Evolutionary conservation across 805 yeast species (phyloP).

Genomic region (Kodamaea sagamina): DNA sequence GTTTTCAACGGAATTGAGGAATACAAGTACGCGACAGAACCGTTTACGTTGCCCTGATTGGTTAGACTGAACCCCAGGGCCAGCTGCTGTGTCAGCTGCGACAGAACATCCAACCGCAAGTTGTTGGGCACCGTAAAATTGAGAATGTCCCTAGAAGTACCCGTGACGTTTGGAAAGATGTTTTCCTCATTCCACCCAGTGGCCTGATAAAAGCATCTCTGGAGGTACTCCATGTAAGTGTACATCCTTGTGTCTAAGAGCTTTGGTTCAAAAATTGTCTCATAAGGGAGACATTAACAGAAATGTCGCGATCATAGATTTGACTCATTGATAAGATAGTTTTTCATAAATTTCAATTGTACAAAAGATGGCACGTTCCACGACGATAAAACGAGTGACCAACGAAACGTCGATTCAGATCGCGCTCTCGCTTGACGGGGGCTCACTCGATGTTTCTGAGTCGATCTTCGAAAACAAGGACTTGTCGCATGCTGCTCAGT

Average conservation of each 20-base stretch:
- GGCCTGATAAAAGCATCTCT: constrained; percentile 64
- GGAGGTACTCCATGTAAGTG: constrained; percentile 84
- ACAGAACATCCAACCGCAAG: constrained; percentile 62
- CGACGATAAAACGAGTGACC: constrained; percentile 67
- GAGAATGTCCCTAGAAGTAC: constrained; percentile 68
- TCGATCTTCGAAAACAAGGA: constrained; percentile 50
- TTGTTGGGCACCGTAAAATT: constrained; percentile 76
- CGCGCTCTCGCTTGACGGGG: constrained; percentile 83
- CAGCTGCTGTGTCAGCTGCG: constrained; percentile 66
- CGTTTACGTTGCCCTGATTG: constrained; percentile 65
- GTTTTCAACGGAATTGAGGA: constrained; percentile 62
- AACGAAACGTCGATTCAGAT: constrained; percentile 94
- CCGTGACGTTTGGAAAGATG: constrained; percentile 71
- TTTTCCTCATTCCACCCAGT: constrained; percentile 82
- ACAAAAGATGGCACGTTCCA: constrained; percentile 21
- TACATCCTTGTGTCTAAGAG: constrained; percentile 60
- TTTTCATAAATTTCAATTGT: not conserved
- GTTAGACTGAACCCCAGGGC: constrained; percentile 74
- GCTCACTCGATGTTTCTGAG: constrained; percentile 61
- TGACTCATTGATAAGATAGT: constrained; percentile 6
- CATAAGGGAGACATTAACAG: no score
- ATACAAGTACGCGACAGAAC: constrained; percentile 81
- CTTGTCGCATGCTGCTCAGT: constrained; percentile 62
- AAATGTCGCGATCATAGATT: constrained; percentile 1
- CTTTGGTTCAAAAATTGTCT: no score